Evolutionary conservation across 2,329 filamentous ascomycete genomes (phyloP).

Genomic region (Beauveria medogensis): DNA sequence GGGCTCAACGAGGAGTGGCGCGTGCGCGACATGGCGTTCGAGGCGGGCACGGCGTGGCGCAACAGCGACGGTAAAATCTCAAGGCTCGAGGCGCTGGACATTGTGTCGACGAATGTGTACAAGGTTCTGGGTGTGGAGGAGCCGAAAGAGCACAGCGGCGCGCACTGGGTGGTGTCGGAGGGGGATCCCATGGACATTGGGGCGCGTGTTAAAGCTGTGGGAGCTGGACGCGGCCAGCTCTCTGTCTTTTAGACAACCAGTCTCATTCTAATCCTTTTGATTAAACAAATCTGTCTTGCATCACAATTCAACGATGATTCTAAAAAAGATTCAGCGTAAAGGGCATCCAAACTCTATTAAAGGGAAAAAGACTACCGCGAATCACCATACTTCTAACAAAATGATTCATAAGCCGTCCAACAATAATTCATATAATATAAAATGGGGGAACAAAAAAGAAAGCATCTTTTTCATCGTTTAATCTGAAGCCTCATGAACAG

Average conservation of each 20-base stretch:
- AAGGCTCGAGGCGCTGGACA: slow-evolving; percentile 45
- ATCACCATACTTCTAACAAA: not conserved
- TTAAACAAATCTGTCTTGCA: not conserved
- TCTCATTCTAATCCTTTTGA: not conserved
- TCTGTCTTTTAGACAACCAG: slow-evolving; percentile 25
- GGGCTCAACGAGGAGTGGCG: slow-evolving; percentile 56
- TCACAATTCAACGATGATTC: not conserved
- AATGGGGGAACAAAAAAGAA: not conserved
- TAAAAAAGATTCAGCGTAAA: not conserved
- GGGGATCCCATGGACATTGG: slow-evolving; percentile 55
- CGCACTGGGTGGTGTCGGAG: slow-evolving; percentile 56
- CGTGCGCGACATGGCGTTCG: slow-evolving; percentile 49
- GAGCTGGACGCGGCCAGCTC: slow-evolving; percentile 23
- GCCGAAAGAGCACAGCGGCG: slow-evolving; percentile 17
- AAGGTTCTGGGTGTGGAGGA: slow-evolving; percentile 44
- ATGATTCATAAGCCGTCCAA: not conserved
- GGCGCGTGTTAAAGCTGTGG: slow-evolving; percentile 46
- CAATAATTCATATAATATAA: not conserved
- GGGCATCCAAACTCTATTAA: too few species aligned
- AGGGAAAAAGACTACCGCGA: not conserved
- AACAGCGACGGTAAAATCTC: slow-evolving; percentile 47
- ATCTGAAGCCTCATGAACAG: not conserved
- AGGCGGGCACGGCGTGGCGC: slow-evolving; percentile 50
- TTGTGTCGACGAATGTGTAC: slow-evolving; percentile 51
- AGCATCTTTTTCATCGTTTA: slow-evolving; percentile 1